Base-by-base conservation (phyloP, 73 alveolate species). In the Paramecium tetraurelia region DNA sequence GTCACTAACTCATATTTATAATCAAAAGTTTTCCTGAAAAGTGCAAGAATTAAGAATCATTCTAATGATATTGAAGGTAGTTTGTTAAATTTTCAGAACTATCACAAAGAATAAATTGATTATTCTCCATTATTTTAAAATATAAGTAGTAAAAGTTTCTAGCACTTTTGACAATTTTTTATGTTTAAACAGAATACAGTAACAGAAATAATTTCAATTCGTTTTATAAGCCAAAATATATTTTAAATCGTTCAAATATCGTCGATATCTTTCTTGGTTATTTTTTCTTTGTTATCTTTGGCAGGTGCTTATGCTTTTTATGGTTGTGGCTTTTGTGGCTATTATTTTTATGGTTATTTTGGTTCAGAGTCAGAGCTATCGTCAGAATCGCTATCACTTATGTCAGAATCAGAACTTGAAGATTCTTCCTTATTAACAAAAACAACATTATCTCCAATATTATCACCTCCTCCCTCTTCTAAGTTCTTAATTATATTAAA, bases 361-460 rank as follows among this genome's bases (percentile, higher is more conserved):
- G 84, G 22, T 27, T 63, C 84, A 2, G 8, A 3, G 24, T 63
- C 84, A 63, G 84, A 63, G 27, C 31, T 48, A 27, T 63, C 84
- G 12, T 63, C 84, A 63, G 77, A 59, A 48, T 53, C 69, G 31
- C 84, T 63, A 63, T 63, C 84, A 33, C 84, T 63, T 12, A 12
- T 11, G 10, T 63, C 84, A 0, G 84, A 63, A 31, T 63, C 84
- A 63, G 84, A 63, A 63, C 84, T 63, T 12, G 84, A 63, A 27
- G 84, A 63, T 33, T 63, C 84, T 33, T 63, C 84, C n/a, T 63
- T 63, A 27, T 63, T 63, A 12, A 63, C 84, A 33, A 63, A 63
- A 0, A 27, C 29, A 63, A 63, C 46, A 63, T 27, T 27, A 27
- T 63, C 84, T 22, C 48, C 84, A 31, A 14, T 12, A 12, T 14